Conservation (phyloP, 306 rosid species). For the Biancaea sappan region DNA sequence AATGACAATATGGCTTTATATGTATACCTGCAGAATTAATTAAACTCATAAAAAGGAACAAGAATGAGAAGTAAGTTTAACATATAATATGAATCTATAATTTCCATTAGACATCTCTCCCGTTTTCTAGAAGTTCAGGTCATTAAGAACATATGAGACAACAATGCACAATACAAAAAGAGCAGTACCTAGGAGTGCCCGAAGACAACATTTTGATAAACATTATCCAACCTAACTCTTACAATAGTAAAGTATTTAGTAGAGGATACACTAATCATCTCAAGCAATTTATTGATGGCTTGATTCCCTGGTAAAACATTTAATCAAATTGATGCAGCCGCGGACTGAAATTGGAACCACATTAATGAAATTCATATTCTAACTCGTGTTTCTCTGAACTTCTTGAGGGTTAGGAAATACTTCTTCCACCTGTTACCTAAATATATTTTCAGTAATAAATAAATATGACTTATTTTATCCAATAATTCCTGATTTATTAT, state of each 20-base stretch:
- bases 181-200: background rate
- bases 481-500: background rate
- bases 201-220: background rate
- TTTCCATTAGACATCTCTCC: background rate
- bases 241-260: background rate
- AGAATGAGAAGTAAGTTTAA: background rate
- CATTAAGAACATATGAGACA: background rate
- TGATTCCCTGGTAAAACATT: background rate
- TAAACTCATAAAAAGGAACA: slow-evolving; percentile 3
- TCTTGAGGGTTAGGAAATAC: background rate
- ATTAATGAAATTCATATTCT: background rate
- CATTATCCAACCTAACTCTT: background rate
- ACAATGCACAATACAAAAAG: background rate
- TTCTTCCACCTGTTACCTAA: background rate
- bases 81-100: background rate
- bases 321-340: background rate
- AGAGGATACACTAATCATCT: background rate
- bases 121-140: background rate
- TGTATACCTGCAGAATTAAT: slow-evolving; percentile 64
- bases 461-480: background rate
- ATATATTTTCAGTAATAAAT: background rate
- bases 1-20: slow-evolving; percentile 40
- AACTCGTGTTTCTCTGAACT: background rate
- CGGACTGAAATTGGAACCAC: background rate
- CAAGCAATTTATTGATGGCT: background rate